Base-by-base conservation (phyloP, 2,329 filamentous ascomycete species). In the Balansia obtecta region DNA sequence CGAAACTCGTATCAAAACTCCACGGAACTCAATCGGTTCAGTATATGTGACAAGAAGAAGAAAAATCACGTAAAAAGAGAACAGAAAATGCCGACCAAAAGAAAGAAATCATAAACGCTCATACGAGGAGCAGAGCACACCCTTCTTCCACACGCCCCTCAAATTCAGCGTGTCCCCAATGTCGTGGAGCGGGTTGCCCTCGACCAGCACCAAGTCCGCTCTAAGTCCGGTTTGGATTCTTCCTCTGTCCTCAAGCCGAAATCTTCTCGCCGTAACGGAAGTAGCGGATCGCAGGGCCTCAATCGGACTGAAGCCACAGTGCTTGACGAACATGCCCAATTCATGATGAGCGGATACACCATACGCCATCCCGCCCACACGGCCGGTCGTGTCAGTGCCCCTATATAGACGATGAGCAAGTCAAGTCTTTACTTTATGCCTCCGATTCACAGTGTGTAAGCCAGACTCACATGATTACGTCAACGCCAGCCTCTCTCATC, bases 261-360 rank as follows among this genome's bases (percentile, higher is more conserved):
- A 45, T n/a, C 48, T 41, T 12, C 51, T 45, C 2, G 56, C 56
- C 0, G 50, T 48, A 10, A 56, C 16, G 1, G 56, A 52, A 7
- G 56, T 57, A 3, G 52, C 54, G 1, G 53, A 53, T 9, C 50
- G 51, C 13, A 58, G 51, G 4, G 53, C 56, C 32, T 54, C 52
- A 3, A 52, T 49, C 0, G 56, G 55, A n/a, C 43, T 46, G 15
- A 54, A 53, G 34, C 49, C 52, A 3, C 48, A 55, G 16, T 55
- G 46, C 10, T 57, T 39, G 7, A 58, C 55, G 1, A 58, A 22
- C 20, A 54, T 27, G 38, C 52, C 50, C 38, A 57, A 51, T 48
- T 58, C 53, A 8, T 53, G 44, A 43, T 57, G 55, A 30, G 54
- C 52, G 0, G 51, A 46, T 16, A 49, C 38, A 3, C 52, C 57